Conservation (phyloP, 768 basidiomycete species). For the Leccinum longicurvipes region DNA sequence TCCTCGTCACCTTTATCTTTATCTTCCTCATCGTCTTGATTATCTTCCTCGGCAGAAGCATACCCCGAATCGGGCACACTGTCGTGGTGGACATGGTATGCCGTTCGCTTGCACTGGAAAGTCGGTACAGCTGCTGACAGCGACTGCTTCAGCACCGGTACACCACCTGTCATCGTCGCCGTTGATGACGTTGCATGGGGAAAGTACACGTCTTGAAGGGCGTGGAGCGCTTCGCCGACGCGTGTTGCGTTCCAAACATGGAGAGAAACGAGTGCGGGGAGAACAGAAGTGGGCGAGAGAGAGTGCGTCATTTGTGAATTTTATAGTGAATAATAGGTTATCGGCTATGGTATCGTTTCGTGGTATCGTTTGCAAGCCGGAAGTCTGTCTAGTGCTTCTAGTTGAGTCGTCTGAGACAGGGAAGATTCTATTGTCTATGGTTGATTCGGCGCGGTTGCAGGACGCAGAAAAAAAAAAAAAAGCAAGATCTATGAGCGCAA, state of each 20-base stretch:
- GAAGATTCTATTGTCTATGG: constrained; percentile 15
- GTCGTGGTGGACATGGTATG: constrained; percentile 34
- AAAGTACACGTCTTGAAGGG: constrained; percentile 53
- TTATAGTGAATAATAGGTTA: not conserved
- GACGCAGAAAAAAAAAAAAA: not conserved
- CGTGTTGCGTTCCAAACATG: constrained; percentile 32
- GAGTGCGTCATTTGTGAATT: constrained; percentile 12
- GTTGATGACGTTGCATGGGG: constrained; percentile 27
- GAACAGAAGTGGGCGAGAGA: constrained; percentile 44
- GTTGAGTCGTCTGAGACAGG: constrained; percentile 3
- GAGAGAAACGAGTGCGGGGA: constrained; percentile 56
- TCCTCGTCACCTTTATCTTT: constrained; percentile 16
- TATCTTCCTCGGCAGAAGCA: constrained; percentile 67
- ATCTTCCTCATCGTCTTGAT: constrained; percentile 31
- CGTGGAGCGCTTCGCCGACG: constrained; percentile 40
- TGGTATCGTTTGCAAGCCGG: not conserved
- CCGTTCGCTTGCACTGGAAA: constrained; percentile 26
- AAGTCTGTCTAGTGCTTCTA: constrained; percentile 6
- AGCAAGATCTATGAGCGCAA: constrained; percentile 2
- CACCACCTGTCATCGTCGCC: not conserved
- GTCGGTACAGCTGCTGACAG: constrained; percentile 12
- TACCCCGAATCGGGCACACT: constrained; percentile 72
- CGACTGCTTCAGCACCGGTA: constrained; percentile 19
- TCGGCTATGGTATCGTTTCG: constrained; percentile 4
- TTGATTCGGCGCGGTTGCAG: not conserved